Evolutionary conservation across 2,329 filamentous ascomycete species (phyloP).

Genomic region (Fusarium odoratissimum): DNA sequence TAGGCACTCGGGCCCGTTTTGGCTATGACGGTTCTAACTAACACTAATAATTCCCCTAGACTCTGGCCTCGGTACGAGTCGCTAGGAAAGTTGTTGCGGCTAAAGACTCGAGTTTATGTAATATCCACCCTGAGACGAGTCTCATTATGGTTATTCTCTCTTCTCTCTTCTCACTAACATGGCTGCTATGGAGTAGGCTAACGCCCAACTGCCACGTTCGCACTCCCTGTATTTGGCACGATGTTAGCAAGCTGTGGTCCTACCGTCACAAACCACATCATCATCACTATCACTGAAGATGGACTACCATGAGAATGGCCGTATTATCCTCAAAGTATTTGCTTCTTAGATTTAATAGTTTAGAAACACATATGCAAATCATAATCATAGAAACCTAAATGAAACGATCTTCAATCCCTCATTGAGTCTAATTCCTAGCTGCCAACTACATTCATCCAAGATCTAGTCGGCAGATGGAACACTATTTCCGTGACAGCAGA

Average conservation of each 20-base stretch:
- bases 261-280: conserved; percentile 90
- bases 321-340: background rate
- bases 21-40: background rate
- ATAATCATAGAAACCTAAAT: background rate
- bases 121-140: background rate
- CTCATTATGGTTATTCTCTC: background rate
- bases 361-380: background rate
- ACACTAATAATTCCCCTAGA: background rate
- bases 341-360: background rate
- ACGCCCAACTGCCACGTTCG: conserved; percentile 87
- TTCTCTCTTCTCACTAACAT: background rate
- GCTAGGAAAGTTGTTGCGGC: background rate
- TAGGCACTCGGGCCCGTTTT: background rate
- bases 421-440: background rate
- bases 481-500: background rate
- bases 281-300: conserved; percentile 74
- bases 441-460: background rate
- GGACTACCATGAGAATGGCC: background rate
- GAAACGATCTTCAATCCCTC: background rate
- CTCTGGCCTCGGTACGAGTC: background rate
- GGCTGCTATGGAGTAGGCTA: background rate
- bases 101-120: background rate
- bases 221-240: conserved; percentile 93
- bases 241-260: conserved; percentile 98
- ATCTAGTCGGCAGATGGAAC: background rate